Conservation (phyloP, 306 rosid species). For the Luffa acutangula region DNA sequence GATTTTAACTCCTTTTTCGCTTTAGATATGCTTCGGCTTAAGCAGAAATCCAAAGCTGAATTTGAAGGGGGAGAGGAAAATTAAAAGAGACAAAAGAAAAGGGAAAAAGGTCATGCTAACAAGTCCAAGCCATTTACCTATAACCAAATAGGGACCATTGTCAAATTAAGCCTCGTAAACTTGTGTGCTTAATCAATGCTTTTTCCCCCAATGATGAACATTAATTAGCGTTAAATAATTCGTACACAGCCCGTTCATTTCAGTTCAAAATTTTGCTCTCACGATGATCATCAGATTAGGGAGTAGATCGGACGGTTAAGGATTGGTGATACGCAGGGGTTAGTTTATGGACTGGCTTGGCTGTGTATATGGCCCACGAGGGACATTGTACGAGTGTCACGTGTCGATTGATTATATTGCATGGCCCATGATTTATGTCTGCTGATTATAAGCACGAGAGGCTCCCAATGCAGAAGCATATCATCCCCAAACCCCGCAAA, state of each 20-base stretch:
- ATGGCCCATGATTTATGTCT: slow-evolving; percentile 40
- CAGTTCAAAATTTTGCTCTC: not conserved
- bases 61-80: not conserved
- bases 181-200: not conserved
- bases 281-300: not conserved
- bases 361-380: slow-evolving; percentile 6
- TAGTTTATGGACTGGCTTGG: not conserved
- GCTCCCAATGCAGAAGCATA: slow-evolving; percentile 4
- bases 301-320: not conserved
- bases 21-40: not conserved
- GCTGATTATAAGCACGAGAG: slow-evolving; percentile 13
- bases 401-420: slow-evolving; percentile 52
- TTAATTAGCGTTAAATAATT: not conserved
- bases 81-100: not conserved
- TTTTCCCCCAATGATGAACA: not conserved
- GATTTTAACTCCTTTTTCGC: slow-evolving; percentile 5
- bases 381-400: slow-evolving; percentile 28
- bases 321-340: not conserved
- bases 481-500: not conserved
- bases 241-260: not conserved
- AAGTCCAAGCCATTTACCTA: not conserved
- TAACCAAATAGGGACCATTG: not conserved
- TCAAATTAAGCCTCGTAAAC: not conserved
- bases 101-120: too few species aligned
- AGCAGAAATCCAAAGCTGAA: not conserved